Conservation (phyloP, 208 protist genomes). For the Phytomonas sp. region DNA sequence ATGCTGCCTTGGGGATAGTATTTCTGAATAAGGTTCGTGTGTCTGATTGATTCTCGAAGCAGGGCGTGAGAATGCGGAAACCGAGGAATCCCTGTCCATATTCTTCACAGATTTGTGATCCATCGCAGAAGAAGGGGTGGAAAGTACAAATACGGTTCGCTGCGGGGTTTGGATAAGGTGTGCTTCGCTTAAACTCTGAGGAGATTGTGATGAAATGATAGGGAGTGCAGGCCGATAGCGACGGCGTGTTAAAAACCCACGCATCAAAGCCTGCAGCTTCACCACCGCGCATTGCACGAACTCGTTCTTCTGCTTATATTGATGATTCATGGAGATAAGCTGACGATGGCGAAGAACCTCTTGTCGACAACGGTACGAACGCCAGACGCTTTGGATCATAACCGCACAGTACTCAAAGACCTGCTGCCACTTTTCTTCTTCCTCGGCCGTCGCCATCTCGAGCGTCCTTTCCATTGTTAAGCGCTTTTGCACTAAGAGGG, state of each 20-base stretch:
- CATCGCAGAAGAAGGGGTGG: background rate
- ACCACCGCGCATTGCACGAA: background rate
- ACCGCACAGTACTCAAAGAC: background rate
- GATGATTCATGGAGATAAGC: background rate
- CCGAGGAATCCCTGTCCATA: background rate
- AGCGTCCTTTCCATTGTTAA: slow-evolving; percentile 13
- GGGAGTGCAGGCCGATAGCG: background rate
- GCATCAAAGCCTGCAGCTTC: slow-evolving; percentile 1
- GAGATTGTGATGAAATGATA: background rate
- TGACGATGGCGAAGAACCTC: background rate
- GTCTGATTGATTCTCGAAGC: background rate
- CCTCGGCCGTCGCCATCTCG: slow-evolving; percentile 16
- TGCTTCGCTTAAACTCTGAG: background rate
- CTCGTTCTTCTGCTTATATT: background rate
- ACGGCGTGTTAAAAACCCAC: background rate
- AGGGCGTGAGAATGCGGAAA: background rate
- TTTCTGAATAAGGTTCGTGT: background rate
- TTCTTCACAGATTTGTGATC: background rate
- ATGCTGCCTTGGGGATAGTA: background rate
- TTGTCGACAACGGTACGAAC: background rate
- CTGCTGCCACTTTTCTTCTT: background rate
- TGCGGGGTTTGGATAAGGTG: background rate
- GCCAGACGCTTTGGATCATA: background rate
- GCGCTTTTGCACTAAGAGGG: slow-evolving; percentile 19
- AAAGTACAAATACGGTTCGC: background rate